Conservation (phyloP, 2,329 filamentous ascomycete genomes). For the Pseudocercospora eumusae region DNA sequence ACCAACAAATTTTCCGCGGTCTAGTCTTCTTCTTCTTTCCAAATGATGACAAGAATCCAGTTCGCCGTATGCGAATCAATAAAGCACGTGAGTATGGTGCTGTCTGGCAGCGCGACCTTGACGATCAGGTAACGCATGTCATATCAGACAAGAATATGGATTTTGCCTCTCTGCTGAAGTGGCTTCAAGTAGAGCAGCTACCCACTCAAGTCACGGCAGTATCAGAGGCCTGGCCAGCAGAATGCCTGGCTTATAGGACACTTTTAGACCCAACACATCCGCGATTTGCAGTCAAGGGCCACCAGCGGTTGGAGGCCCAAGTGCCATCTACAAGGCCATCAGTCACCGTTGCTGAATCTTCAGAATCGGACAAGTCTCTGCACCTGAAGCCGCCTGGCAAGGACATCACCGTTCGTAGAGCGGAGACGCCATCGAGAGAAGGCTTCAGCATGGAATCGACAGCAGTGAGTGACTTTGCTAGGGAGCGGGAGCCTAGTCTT, state of each 20-base stretch:
- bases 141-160: conserved; percentile 71
- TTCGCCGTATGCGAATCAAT: conserved; percentile 69
- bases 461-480: conserved; percentile 6
- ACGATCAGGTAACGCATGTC: conserved; percentile 67
- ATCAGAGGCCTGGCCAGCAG: conserved; percentile 47
- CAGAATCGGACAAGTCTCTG: conserved; percentile 44
- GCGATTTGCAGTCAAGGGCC: conserved; percentile 57
- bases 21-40: conserved; percentile 67
- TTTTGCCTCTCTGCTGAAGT: conserved; percentile 63
- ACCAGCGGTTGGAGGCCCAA: neutral
- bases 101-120: conserved; percentile 63
- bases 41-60: conserved; percentile 69
- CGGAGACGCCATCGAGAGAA: conserved; percentile 44
- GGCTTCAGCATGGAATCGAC: conserved; percentile 25
- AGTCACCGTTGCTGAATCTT: conserved; percentile 11
- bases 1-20: conserved; percentile 35
- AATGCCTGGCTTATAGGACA: conserved; percentile 45
- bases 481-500: conserved; percentile 7
- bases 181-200: conserved; percentile 53
- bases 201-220: conserved; percentile 56
- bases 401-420: conserved; percentile 42
- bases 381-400: conserved; percentile 54
- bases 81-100: conserved; percentile 77
- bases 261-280: conserved; percentile 56
- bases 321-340: neutral